Evolutionary conservation across 306 rosid species (phyloP), one percentile per base, ranked within the genome.

Genomic region (Begonia masoniana): DNA sequence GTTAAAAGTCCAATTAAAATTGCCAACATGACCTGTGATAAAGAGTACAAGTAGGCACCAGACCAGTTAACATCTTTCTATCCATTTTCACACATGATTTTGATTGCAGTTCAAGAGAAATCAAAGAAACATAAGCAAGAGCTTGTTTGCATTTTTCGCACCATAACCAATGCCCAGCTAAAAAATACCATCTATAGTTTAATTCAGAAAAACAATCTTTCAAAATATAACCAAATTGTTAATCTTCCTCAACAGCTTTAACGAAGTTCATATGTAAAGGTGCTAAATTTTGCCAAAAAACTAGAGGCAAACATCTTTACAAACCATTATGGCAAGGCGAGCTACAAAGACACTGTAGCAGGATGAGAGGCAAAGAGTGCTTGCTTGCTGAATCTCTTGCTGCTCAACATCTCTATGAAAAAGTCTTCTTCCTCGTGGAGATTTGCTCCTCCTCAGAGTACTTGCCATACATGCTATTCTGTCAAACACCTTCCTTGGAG

Each of bases 291-390:
- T 21, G 24, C 24, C 24, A 21, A 21, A 21, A 53, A 12, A 23
- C 10, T 50, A 15, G 45, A 52, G 21, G 45, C 4, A 26, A 31
- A 7, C 39, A 31, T 31, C 39, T 31, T 50, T 14, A 79, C 88
- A 62, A 52, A 86, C 99, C 99, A 92, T 92, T 72, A 92, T 92
- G 19, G 99, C 99, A 12, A 92, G 74, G 54, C 99, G 84, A 71
- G 84, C 99, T 11, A 86, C 95, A 61, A 92, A 92, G 55, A 92
- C 99, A 53, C 99, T 92, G 71, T 92, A 92, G 62, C 87, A 92
- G 1, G 99, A 92, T 5, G 99, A 81, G 55, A 92, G 88, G 26
- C 99, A 92, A 11, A 72, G 77, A 55, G 77, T 65, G 63, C 53
- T 75, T 3, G 78, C 78, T 72, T 81, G 76, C 60, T 76, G 96